Evolutionary conservation across 257 asterid species (phyloP).

Genomic region (Plantago major): DNA sequence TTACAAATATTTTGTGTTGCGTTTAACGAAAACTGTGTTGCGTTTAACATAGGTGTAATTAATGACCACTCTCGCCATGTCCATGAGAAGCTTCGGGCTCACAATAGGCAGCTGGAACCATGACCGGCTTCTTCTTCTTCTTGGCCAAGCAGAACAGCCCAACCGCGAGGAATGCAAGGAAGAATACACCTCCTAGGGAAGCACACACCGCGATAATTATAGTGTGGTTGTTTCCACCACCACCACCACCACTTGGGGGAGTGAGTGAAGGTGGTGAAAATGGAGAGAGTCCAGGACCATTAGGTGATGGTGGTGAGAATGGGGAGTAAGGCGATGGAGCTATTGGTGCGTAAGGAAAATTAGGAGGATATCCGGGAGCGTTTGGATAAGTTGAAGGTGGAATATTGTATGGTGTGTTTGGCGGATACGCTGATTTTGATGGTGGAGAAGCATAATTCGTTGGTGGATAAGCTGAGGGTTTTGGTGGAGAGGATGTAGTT

Average conservation of each 20-base stretch:
- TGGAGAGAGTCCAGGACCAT: conserved; percentile 24
- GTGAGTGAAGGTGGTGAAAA: conserved; percentile 25
- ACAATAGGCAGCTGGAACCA: conserved; percentile 37
- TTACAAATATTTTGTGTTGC: no score
- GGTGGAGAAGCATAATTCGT: conserved; percentile 5
- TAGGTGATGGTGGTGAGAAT: conserved; percentile 19
- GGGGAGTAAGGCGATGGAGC: conserved; percentile 25
- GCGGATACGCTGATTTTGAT: conserved; percentile 17
- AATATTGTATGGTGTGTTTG: conserved; percentile 7
- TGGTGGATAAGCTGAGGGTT: conserved; percentile 24
- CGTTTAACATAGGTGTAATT: no score
- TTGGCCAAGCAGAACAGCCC: conserved; percentile 60
- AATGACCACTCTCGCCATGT: conserved; percentile 21
- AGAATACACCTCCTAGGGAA: conserved; percentile 52
- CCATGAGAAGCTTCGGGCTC: conserved; percentile 26
- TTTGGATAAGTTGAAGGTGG: conserved; percentile 28
- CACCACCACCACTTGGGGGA: conserved; percentile 35
- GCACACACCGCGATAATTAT: conserved; percentile 56
- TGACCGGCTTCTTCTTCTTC: conserved; percentile 58
- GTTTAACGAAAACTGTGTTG: no score
- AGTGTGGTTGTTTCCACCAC: conserved; percentile 38
- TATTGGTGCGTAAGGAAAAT: conserved; percentile 15
- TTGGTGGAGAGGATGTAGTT: conserved; percentile 28
- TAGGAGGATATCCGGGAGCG: conserved; percentile 20
- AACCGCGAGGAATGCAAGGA: conserved; percentile 57